Base-by-base conservation (phyloP, 257 asterid species). In the Phtheirospermum japonicum region DNA sequence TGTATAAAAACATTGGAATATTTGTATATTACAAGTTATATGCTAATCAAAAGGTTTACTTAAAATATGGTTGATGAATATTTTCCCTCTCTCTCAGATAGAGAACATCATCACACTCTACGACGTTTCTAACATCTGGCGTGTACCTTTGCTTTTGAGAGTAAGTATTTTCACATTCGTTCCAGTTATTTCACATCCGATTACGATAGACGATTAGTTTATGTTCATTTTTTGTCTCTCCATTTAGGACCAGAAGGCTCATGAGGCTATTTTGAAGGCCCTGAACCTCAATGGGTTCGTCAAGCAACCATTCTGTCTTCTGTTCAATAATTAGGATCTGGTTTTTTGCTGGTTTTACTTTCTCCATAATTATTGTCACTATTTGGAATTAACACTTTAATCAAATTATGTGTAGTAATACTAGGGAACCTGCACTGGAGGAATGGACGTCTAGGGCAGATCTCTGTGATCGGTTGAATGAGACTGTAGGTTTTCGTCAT, bases 91-190 rank as follows among this genome's bases (percentile, higher is more conserved):
- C 71, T 71, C 50, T 48, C 82, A 90, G 98, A 57, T 76, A 16
- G 83, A 83, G 67, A 66, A 83, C 85, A 86, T 88, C 57, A 70
- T 91, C 70, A 85, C 86, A 12, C 88, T 91, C 58, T 73, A 78
- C 31, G 96, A 91, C 70, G 98, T 91, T 71, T 73, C 98, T 55
- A 88, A 91, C 80, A 88, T 91, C 61, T 91, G 98, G 98, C 88
- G 61, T 14, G 71, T 91, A 60, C 98, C 98, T 59, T 73, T 84
- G 84, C 94, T 88, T 79, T 85, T 91, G 75, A 73, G 75, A 76
- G 96, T 91, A 67, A 68, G 90, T 68, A 26, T 5, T 31, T 33
- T 26, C 37, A 37, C 59, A 4, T 46, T 66, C 37, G n/a, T 12
- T 52, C 63, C n/a, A n/a, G 34, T 49, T 54, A 33, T 33, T 50